A percentile compares a stretch with the other conserved stretches of the same genome.
Evolutionary conservation across 176 grass and related monocot genomes (phyloP).

Genomic region (Ensete glaucum): DNA sequence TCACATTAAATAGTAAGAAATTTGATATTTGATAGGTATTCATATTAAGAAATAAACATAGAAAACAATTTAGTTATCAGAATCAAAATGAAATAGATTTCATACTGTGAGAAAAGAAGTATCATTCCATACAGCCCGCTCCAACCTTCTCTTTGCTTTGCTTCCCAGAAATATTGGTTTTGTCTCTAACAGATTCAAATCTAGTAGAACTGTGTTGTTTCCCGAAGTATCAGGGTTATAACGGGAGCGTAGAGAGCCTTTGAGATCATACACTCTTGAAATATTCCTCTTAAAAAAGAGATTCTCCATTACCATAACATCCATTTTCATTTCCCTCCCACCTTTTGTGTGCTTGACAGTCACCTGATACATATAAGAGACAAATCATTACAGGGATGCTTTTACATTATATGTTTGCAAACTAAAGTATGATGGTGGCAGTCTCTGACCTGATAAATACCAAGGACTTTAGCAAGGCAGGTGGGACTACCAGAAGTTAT

Average conservation of each 20-base stretch:
- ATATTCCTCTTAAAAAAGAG: constrained; percentile 62
- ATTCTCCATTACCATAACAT: constrained; percentile 96
- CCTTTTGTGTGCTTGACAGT: constrained; percentile 60
- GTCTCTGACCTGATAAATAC: constrained; percentile 81
- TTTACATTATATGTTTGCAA: background rate
- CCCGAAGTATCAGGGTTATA: constrained; percentile 73
- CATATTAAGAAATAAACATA: too few species aligned
- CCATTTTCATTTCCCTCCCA: constrained; percentile 69
- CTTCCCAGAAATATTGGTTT: constrained; percentile 76
- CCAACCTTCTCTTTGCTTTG: constrained; percentile 54
- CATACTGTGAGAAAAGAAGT: constrained; percentile 48
- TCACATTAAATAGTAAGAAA: too few species aligned
- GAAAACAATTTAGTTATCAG: too few species aligned
- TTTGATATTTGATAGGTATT: too few species aligned
- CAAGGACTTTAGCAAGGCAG: constrained; percentile 76
- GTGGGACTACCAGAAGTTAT: constrained; percentile 61
- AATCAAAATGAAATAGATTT: background rate
- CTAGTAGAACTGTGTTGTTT: constrained; percentile 75
- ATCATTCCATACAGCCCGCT: constrained; percentile 89
- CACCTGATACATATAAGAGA: constrained; percentile 43
- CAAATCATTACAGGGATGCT: constrained; percentile 22
- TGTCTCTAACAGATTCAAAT: constrained; percentile 80
- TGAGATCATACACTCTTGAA: constrained; percentile 87
- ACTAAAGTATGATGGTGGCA: background rate
- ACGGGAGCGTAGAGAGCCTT: constrained; percentile 69